These are phyloP conservation scores for Neofusicoccum laricinum DNA, from an alignment of 2,329 filamentous ascomycete species.

Conservation along the genomic window DNA sequence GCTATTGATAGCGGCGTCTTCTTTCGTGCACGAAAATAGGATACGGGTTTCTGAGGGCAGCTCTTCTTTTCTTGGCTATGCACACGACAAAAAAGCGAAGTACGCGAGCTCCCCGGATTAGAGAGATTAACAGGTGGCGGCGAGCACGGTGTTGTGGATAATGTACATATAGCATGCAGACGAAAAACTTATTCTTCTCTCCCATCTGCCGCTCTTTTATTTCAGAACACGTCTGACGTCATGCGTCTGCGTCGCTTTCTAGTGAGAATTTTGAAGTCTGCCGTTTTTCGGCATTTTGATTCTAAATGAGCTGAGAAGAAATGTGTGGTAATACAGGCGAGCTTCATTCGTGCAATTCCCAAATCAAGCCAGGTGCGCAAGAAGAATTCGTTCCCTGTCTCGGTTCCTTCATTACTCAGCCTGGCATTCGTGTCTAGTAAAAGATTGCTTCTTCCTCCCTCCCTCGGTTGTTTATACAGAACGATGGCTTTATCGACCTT, in stretches of 20 bases:
- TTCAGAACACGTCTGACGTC: neutral
- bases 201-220: neutral
- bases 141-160: slow-evolving; percentile 12
- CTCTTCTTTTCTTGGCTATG: slow-evolving; percentile 5
- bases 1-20: neutral
- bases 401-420: neutral
- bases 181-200: slow-evolving; percentile 5
- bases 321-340: slow-evolving; percentile 2
- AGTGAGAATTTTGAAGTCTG: neutral
- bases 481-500: neutral
- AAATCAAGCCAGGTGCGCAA: neutral
- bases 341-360: neutral
- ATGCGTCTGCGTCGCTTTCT: neutral
- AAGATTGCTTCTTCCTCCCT: neutral
- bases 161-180: slow-evolving; percentile 15
- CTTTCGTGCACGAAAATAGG: neutral
- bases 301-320: slow-evolving; percentile 11
- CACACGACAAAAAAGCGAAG: slow-evolving; percentile 1
- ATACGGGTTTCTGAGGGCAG: slow-evolving; percentile 3
- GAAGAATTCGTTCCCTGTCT: neutral
- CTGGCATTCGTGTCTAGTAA: neutral
- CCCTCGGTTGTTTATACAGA: slow-evolving; percentile 2
- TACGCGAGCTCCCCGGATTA: slow-evolving; percentile 1
- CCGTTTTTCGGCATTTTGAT: neutral
- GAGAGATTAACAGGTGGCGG: neutral